A percentile compares a stretch with the other conserved stretches of the same genome.
Conservation (phyloP, 2,329 filamentous ascomycete species). For the Xylariaceae sp. region DNA sequence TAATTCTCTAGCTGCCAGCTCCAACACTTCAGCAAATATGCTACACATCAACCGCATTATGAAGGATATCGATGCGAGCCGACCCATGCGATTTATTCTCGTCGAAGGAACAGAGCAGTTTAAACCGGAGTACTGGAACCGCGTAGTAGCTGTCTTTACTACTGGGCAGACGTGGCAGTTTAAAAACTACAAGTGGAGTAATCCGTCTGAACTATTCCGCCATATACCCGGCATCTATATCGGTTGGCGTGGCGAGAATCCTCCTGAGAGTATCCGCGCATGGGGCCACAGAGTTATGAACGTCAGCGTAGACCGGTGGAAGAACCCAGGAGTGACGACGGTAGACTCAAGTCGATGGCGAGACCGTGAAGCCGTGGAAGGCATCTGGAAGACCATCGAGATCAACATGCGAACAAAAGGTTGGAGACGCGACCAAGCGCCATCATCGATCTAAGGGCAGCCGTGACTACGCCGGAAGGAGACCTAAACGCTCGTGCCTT, state of each 20-base stretch:
- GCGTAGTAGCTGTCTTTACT: constrained; percentile 93
- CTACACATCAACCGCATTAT: constrained; percentile 77
- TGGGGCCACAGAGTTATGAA: constrained; percentile 83
- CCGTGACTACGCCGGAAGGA: not conserved
- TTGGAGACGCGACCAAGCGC: constrained; percentile 69
- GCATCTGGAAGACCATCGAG: constrained; percentile 87
- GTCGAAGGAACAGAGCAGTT: constrained; percentile 92
- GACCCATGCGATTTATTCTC: constrained; percentile 86
- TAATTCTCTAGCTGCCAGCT: constrained; percentile 55
- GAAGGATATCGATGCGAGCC: constrained; percentile 61
- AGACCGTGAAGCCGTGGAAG: constrained; percentile 87
- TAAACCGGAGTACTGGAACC: constrained; percentile 96
- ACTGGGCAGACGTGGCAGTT: constrained; percentile 98
- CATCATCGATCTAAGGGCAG: constrained; percentile 40
- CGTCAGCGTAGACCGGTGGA: constrained; percentile 81
- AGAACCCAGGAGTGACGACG: constrained; percentile 40
- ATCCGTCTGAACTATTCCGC: constrained; percentile 80
- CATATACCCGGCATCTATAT: constrained; percentile 85
- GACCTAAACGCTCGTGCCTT: not conserved
- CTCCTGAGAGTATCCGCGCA: constrained; percentile 69
- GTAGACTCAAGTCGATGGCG: constrained; percentile 62
- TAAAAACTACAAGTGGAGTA: constrained; percentile 94
- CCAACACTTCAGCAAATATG: constrained; percentile 65
- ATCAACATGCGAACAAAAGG: constrained; percentile 78
- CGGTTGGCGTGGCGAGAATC: constrained; percentile 80